A percentile compares a stretch with the other conserved stretches of the same genome.
phyloP scores from a whole-genome alignment of 1,284 basidiomycete genomes.

The Kalmanozyma brasiliensis region DNA sequence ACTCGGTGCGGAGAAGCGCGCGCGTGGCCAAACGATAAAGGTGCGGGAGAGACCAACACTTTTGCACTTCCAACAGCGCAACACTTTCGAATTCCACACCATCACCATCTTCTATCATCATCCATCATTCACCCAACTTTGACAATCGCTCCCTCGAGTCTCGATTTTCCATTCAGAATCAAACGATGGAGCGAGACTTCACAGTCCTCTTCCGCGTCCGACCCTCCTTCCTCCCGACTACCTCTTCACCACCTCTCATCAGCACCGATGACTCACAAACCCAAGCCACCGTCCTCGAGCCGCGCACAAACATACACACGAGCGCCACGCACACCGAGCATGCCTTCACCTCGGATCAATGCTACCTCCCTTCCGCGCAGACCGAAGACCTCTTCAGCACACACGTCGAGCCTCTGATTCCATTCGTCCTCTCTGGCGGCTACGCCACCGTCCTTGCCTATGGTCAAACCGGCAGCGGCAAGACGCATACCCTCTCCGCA shows the following conservation, averaged over 20 bases:
- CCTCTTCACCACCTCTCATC: neutral
- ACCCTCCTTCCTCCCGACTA: slow-evolving; percentile 6
- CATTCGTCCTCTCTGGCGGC: slow-evolving; percentile 25
- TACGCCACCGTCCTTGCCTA: slow-evolving; percentile 36
- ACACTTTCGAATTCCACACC: neutral
- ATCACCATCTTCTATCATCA: neutral
- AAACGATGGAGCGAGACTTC: slow-evolving; percentile 31
- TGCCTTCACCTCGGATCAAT: slow-evolving; percentile 15
- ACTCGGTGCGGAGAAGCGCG: neutral
- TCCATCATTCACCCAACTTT: too few relatives aligned
- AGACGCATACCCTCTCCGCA: slow-evolving; percentile 22
- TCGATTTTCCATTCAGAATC: too few relatives aligned
- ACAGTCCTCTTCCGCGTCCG: slow-evolving; percentile 38
- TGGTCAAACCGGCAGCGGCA: slow-evolving; percentile 34
- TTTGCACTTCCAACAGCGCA: too few relatives aligned
- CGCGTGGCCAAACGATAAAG: neutral
- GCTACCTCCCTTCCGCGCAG: slow-evolving; percentile 12
- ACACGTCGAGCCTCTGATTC: slow-evolving; percentile 19
- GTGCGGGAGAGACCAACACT: neutral
- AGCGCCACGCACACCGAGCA: slow-evolving; percentile 8
- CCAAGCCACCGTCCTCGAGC: slow-evolving; percentile 18
- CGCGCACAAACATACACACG: slow-evolving; percentile 7
- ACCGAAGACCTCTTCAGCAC: slow-evolving; percentile 9
- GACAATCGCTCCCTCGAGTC: too few relatives aligned
- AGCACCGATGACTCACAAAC: neutral